These are phyloP conservation scores for Colletotrichum spaethianum DNA, from an alignment of 2,329 filamentous ascomycete species.

Conservation along the genomic window DNA sequence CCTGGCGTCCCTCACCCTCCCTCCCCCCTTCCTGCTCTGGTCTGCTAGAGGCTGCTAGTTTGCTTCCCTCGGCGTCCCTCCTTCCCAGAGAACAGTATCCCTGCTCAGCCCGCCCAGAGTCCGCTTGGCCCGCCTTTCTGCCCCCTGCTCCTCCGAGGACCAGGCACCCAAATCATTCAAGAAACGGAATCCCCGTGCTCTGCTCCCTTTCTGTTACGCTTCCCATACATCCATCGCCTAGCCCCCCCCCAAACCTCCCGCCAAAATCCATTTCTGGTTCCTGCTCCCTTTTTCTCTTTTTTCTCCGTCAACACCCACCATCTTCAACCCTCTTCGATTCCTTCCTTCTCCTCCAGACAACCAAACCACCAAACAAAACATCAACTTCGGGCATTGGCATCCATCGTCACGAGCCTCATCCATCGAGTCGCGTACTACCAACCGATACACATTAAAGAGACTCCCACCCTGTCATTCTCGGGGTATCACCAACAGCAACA, in stretches of 20 bases:
- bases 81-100: constrained; percentile 21
- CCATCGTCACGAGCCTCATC: constrained; percentile 33
- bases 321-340: constrained; percentile 42
- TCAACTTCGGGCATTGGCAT: constrained; percentile 15
- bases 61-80: constrained; percentile 1
- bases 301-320: constrained; percentile 20
- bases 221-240: constrained; percentile 34
- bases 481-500: not conserved
- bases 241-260: constrained; percentile 22
- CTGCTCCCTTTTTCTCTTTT: constrained; percentile 6
- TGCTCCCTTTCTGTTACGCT: constrained; percentile 27
- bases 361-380: constrained; percentile 31
- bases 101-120: constrained; percentile 35
- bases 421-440: not conserved
- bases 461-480: not conserved
- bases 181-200: constrained; percentile 38
- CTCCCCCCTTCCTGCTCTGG: not conserved
- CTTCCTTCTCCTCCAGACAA: not conserved
- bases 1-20: not conserved
- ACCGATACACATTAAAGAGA: not conserved
- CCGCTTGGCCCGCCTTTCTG: constrained; percentile 35
- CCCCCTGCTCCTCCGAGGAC: constrained; percentile 35
- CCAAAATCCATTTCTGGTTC: constrained; percentile 28
- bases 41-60: not conserved
- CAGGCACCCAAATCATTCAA: constrained; percentile 39